phyloP scores from a whole-genome alignment of 129 eudicot species.

The Tagetes erecta region DNA sequence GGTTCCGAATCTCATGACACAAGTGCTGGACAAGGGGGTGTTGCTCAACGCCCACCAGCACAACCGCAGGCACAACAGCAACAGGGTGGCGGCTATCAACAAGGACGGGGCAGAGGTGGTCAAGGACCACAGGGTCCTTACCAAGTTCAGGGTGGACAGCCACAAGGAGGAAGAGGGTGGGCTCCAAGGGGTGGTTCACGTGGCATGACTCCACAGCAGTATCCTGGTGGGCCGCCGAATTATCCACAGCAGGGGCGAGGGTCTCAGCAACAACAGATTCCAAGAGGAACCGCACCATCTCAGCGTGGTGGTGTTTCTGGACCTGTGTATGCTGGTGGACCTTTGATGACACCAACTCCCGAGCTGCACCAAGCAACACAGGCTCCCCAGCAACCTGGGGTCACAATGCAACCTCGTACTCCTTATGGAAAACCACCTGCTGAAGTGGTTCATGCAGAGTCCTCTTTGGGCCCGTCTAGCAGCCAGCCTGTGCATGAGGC shows the following conservation, averaged over 20 bases:
- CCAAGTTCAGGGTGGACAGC: conserved; percentile 32
- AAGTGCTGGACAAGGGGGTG: conserved; percentile 28
- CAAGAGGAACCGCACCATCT: conserved; percentile 57
- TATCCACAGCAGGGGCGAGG: conserved; percentile 46
- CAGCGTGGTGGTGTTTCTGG: conserved; percentile 59
- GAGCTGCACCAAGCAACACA: conserved; percentile 98
- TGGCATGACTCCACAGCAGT: conserved; percentile 48
- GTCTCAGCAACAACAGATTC: conserved; percentile 45
- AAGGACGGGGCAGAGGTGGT: conserved; percentile 62
- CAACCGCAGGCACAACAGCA: conserved; percentile 40
- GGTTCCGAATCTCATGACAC: conserved; percentile 54
- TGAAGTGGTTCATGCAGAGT: conserved; percentile 43
- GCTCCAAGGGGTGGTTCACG: conserved; percentile 51
- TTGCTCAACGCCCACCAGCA: conserved; percentile 14
- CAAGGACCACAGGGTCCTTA: conserved; percentile 35
- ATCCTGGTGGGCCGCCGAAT: conserved; percentile 30
- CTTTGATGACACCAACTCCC: conserved; percentile 68
- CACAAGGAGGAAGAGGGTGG: conserved; percentile 53
- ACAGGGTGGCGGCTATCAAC: conserved; percentile 53
- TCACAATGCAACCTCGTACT: conserved; percentile 35
- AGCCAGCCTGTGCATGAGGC: conserved; percentile 42
- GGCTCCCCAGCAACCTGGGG: conserved; percentile 67
- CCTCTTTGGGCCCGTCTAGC: conserved; percentile 44
- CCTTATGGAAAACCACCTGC: conserved; percentile 38
- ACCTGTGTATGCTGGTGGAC: conserved; percentile 60